These are phyloP conservation scores for Monosporozyma siamensis DNA, from an alignment of 805 yeast genomes.

Conservation along the genomic window DNA sequence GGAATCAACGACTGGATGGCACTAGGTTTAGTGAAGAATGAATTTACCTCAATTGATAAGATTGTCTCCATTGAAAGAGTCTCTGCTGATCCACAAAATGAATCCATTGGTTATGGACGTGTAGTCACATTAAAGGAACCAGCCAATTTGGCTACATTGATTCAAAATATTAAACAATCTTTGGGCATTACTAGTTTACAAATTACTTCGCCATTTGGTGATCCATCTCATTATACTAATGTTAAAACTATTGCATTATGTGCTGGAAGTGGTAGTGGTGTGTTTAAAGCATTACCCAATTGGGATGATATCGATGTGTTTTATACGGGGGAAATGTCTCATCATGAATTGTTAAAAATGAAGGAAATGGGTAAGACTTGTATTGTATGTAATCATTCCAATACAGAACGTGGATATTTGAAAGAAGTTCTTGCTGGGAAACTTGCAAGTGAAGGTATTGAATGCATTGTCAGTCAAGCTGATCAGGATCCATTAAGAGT, in stretches of 20 bases:
- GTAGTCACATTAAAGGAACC: slow-evolving; percentile 41
- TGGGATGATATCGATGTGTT: slow-evolving; percentile 50
- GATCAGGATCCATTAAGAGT: slow-evolving; percentile 56
- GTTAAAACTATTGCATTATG: slow-evolving; percentile 69
- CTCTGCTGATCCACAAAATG: slow-evolving; percentile 16
- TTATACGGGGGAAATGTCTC: slow-evolving; percentile 89
- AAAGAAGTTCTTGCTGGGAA: slow-evolving; percentile 33
- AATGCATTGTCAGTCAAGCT: slow-evolving; percentile 40
- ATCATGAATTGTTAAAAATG: slow-evolving; percentile 74
- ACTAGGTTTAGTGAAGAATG: slow-evolving; percentile 40
- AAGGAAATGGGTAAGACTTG: slow-evolving; percentile 66
- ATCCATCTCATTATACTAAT: slow-evolving; percentile 15
- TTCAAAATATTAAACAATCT: slow-evolving; percentile 43
- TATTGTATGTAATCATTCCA: slow-evolving; percentile 78
- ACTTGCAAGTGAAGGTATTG: slow-evolving; percentile 37
- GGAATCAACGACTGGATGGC: slow-evolving; percentile 94
- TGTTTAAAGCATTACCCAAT: slow-evolving; percentile 37
- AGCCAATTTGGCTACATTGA: slow-evolving; percentile 36
- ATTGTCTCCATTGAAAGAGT: slow-evolving; percentile 21
- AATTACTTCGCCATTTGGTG: slow-evolving; percentile 37
- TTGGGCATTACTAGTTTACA: slow-evolving; percentile 52
- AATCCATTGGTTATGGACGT: slow-evolving; percentile 72
- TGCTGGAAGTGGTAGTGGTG: slow-evolving; percentile 89
- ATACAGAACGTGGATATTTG: slow-evolving; percentile 85
- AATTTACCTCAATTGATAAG: slow-evolving; percentile 8